Conservation (phyloP, 495 filamentous ascomycete species). For the Aspergillus conjunctus region DNA sequence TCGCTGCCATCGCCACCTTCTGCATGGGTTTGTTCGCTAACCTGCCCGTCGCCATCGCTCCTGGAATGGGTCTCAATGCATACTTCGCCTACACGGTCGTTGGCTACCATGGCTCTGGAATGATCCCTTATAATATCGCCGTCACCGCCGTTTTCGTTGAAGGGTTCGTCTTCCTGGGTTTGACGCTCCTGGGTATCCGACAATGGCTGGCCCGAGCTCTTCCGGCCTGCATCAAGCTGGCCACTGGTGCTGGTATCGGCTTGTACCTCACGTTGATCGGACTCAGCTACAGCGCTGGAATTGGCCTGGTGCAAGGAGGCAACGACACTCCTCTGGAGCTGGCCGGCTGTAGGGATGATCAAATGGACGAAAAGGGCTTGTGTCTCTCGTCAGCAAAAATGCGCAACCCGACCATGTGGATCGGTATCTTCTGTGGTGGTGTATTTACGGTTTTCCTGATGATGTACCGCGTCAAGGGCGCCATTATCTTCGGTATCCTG, state of each 20-base stretch:
- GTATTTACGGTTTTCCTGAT: constrained; percentile 73
- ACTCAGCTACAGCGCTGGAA: constrained; percentile 75
- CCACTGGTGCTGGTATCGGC: constrained; percentile 80
- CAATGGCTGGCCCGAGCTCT: constrained; percentile 82
- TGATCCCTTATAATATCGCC: constrained; percentile 68
- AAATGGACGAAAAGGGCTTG: constrained; percentile 42
- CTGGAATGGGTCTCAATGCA: constrained; percentile 83
- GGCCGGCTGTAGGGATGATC: constrained; percentile 59
- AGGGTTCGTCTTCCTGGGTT: constrained; percentile 68
- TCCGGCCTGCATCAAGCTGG: constrained; percentile 77
- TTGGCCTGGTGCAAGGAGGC: constrained; percentile 68
- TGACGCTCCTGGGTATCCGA: constrained; percentile 73
- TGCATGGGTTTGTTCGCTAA: constrained; percentile 76
- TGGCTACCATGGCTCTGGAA: constrained; percentile 66
- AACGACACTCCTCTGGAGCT: constrained; percentile 62
- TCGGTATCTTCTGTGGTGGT: constrained; percentile 82
- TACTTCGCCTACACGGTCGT: constrained; percentile 86
- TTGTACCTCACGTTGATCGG: constrained; percentile 81
- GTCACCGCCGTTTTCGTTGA: constrained; percentile 83
- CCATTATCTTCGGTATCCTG: constrained; percentile 76
- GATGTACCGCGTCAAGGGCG: constrained; percentile 82
- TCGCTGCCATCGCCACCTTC: constrained; percentile 68
- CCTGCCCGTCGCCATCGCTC: constrained; percentile 71
- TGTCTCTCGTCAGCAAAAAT: constrained; percentile 63
- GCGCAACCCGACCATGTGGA: constrained; percentile 77